phyloP scores from a whole-genome alignment of 805 yeast genomes.

The Sugiyamaella chiloensis region DNA sequence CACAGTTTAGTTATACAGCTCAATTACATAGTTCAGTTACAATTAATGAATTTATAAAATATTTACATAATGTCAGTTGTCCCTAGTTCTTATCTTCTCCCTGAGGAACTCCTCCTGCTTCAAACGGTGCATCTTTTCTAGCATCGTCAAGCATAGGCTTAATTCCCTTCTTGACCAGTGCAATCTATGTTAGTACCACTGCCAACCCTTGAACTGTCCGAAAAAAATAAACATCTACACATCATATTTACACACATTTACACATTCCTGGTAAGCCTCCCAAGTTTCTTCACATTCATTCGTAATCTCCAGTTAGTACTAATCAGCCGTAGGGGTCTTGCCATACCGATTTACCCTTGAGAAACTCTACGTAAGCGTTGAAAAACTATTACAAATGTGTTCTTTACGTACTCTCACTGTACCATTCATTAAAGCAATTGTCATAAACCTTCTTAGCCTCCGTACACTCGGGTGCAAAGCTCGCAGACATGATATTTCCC shows the following conservation, averaged over 20 bases:
- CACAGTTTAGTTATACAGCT: no score
- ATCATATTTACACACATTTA: conserved; percentile 50
- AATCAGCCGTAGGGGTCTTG: background rate
- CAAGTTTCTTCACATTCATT: conserved; percentile 92
- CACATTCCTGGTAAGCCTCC: conserved; percentile 85
- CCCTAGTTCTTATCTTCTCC: conserved; percentile 12
- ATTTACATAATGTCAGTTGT: no score
- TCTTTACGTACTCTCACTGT: conserved; percentile 62
- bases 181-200: conserved; percentile 32
- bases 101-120: conserved; percentile 35
- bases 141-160: conserved; percentile 85
- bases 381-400: background rate
- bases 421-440: conserved; percentile 93
- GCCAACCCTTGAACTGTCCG: conserved; percentile 3
- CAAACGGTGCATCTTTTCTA: conserved; percentile 85
- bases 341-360: conserved; percentile 47
- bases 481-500: conserved; percentile 77
- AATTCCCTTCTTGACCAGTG: conserved; percentile 69
- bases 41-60: no score
- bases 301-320: conserved; percentile 39
- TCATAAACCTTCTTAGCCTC: conserved; percentile 82
- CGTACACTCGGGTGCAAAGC: conserved; percentile 97
- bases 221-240: background rate
- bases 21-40: no score
- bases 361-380: conserved; percentile 40